phyloP scores from a whole-genome alignment of 306 rosid species.

The Vigna radiata region DNA sequence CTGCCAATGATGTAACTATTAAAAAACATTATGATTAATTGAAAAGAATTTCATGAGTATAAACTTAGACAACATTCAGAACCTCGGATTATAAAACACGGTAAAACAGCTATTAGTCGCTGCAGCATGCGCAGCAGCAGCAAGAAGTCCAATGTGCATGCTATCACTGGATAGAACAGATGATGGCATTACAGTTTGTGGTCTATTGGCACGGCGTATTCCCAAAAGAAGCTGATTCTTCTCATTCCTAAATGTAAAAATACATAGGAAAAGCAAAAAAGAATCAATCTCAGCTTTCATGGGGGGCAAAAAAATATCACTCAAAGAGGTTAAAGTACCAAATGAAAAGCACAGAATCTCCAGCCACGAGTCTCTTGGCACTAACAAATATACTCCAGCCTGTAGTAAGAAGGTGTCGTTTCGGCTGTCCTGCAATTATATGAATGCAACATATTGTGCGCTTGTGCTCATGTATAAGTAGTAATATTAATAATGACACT shows the following conservation, averaged over 20 bases:
- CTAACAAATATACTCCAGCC: constrained; percentile 98
- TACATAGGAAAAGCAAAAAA: constrained; percentile 28
- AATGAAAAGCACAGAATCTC: constrained; percentile 95
- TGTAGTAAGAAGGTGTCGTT: constrained; percentile 94
- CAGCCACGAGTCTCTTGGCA: constrained; percentile 93
- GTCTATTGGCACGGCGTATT: constrained; percentile 85
- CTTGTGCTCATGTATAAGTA: not conserved
- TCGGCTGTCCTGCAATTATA: constrained; percentile 85
- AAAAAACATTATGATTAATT: constrained; percentile 34
- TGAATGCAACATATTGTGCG: constrained; percentile 23
- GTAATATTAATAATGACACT: not conserved
- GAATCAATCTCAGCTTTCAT: constrained; percentile 15
- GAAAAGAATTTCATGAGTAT: constrained; percentile 13
- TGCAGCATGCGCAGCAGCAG: constrained; percentile 97
- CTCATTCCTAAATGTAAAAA: constrained; percentile 70
- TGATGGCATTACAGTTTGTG: constrained; percentile 94
- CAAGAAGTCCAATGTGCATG: constrained; percentile 98
- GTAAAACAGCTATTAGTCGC: constrained; percentile 94
- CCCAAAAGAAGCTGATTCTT: constrained; percentile 94
- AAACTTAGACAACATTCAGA: constrained; percentile 41
- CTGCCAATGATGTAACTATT: constrained; percentile 58
- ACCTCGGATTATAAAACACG: constrained; percentile 91
- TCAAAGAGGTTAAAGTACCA: constrained; percentile 58
- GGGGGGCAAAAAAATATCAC: not conserved
- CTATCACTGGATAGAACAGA: constrained; percentile 93